These are phyloP conservation scores for Pecoramyces ruminantium DNA, from an alignment of 192 early-diverging fungal genomes.

Conservation along the genomic window DNA sequence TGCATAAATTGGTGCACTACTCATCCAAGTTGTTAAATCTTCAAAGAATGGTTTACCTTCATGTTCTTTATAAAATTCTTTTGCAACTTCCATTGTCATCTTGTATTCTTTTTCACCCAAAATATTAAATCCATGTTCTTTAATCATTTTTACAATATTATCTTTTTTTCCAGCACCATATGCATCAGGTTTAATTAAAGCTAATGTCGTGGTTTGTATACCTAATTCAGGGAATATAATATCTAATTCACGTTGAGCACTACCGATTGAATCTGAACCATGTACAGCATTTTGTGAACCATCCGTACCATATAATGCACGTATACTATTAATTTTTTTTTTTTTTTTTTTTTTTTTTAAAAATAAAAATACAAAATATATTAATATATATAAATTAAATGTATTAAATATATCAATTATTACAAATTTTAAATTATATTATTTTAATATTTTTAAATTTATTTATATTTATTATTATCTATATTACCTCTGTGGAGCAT, in stretches of 20 bases:
- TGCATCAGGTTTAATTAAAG: neutral
- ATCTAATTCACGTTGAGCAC: neutral
- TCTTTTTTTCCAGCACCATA: neutral
- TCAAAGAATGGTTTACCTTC: neutral
- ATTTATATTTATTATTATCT: too few species aligned
- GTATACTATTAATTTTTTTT: conserved; percentile 18
- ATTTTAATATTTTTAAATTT: too few species aligned
- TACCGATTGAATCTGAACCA: neutral
- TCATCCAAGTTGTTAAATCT: neutral
- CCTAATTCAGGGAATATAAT: neutral
- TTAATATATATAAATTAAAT: too few species aligned
- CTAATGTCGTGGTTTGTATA: neutral
- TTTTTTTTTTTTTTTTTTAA: too few species aligned
- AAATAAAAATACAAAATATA: too few species aligned
- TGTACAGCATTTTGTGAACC: conserved; percentile 33
- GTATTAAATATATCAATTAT: too few species aligned
- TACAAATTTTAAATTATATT: too few species aligned
- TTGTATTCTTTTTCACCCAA: conserved; percentile 18
- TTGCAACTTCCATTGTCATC: conserved; percentile 4
- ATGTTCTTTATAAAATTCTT: conserved; percentile 1
- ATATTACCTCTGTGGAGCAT: conserved; percentile 22
- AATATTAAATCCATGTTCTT: conserved; percentile 25
- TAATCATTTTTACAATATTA: conserved; percentile 19
- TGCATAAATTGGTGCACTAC: neutral
- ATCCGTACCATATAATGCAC: conserved; percentile 32